These are phyloP conservation scores for Vitis hybrid DNA, from an alignment of 177 flowering plant species.

Conservation along the genomic window DNA sequence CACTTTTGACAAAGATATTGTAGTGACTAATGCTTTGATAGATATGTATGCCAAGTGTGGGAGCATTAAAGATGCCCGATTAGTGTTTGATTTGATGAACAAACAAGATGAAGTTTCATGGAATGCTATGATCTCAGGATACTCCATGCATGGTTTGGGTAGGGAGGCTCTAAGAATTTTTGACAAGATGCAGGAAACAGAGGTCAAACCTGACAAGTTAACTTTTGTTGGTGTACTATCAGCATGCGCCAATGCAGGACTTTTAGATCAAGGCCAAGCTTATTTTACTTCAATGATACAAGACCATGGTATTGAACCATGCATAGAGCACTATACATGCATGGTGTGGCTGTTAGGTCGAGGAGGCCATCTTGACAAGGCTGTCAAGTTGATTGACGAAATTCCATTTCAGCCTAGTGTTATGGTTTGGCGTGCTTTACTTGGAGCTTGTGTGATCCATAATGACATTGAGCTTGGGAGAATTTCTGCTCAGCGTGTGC, in stretches of 20 bases:
- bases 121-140: constrained; percentile 86
- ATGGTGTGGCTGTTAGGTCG: constrained; percentile 85
- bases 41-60: constrained; percentile 98
- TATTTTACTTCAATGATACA: constrained; percentile 64
- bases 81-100: constrained; percentile 51
- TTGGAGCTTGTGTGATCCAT: constrained; percentile 77
- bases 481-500: constrained; percentile 56
- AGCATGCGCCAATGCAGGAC: constrained; percentile 82
- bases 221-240: constrained; percentile 83
- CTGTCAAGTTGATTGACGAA: constrained; percentile 58
- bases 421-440: constrained; percentile 88
- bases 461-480: constrained; percentile 66
- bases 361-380: constrained; percentile 63
- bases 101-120: constrained; percentile 66
- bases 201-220: constrained; percentile 53
- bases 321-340: constrained; percentile 82
- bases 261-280: constrained; percentile 52
- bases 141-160: constrained; percentile 80
- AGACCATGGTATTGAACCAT: constrained; percentile 67
- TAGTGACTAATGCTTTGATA: constrained; percentile 65
- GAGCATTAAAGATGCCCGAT: constrained; percentile 57
- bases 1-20: constrained; percentile 36
- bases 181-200: constrained; percentile 49
- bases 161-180: constrained; percentile 59
- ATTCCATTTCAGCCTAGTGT: constrained; percentile 78